Base-by-base conservation (phyloP, 2,329 filamentous ascomycete species). In the Cercospora sp. region DNA sequence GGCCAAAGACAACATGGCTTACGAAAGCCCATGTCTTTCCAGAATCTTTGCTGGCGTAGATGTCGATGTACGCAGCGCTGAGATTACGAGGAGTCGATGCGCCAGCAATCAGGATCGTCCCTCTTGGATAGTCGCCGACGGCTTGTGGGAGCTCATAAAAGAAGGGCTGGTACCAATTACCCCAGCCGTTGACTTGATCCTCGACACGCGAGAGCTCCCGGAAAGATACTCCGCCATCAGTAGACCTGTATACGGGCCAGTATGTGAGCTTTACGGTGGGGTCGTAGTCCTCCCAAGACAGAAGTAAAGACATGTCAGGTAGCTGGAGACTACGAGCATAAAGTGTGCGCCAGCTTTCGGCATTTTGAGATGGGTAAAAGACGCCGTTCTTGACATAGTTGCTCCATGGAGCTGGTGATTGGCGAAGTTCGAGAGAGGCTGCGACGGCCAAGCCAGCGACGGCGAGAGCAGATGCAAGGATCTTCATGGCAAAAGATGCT, bases 91-190 rank as follows among this genome's bases (percentile, higher is more conserved):
- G 86, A 55, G 88, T 88, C 30, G 86, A 86, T 69, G 85, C 89
- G 1, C 88, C 89, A 0, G 88, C 83, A 7, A 85, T 78, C 9
- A 92, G 81, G 21, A 93, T 80, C 0, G 89, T 91, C 2, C 89
- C 90, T 3, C 84, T 84, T 1, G 83, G 79, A 74, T 84, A 91
- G 1, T 82, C 81, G 18, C 85, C 90, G 61, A 91, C 81, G 3
- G 80, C 77, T 51, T 85, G 80, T 0, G 87, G 85, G 3, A 92
- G 83, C 71, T 88, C 84, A 73, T 90, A 91, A 13, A 92, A 81
- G 77, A 87, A 86, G 0, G 90, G 90, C 74, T 92, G 90, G 74
- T 91, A 91, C 32, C 88, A 85, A 64, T 91, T 77, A 21, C 90
- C 90, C 81, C 86, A 88, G 51, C 85, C 85, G 71, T 90, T 89